Base-by-base conservation (phyloP, 805 yeast genomes). In the Barnettozyma populi region DNA sequence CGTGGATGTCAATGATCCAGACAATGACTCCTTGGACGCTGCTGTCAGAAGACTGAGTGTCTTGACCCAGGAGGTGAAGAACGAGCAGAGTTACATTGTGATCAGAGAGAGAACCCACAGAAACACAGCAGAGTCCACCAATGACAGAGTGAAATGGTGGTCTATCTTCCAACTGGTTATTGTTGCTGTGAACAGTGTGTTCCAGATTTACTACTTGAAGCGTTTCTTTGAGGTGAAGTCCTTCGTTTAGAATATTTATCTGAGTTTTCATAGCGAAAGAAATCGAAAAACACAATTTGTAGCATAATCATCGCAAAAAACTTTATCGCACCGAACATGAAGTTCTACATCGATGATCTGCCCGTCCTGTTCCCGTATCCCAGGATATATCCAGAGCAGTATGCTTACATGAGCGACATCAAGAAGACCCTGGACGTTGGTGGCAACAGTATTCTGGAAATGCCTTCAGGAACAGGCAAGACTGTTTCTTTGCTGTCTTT, bases 391-490 rank as follows among this genome's bases (percentile, higher is more conserved):
- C 99, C 99, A 2, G 99, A 94, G 68, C 99, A 94, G 65, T 94
- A 94, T 74, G 94, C 90, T 31, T 94, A 94, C 68, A 94, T 94
- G 99, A 80, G 94, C 52, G 98, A 92, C 65, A 85, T 94, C 55
- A 94, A 94, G 70, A 81, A 84, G 61, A 86, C 97, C 1, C 68
- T 94, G 45, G 99, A 94, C 72, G 96, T 86, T 1, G 98, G 97
- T 2, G 99, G 99, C 11, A 90, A 90, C 63, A 86, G 97, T 67
- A 90, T 94, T 46, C 67, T 94, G 61, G 99, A 94, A 70, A 94
- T 94, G 99, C 99, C 99, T 56, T 94, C 99, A 6, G 99, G 99
- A 4, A 94, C 99, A 3, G 99, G 99, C 38, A 94, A 94, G 65
- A 94, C 99, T 35, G 86, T 94, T 3, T 90, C 98, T 0, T 73